These are phyloP conservation scores for Puccinia coronata DNA, from an alignment of 1,284 basidiomycete genomes.

Conservation along the genomic window DNA sequence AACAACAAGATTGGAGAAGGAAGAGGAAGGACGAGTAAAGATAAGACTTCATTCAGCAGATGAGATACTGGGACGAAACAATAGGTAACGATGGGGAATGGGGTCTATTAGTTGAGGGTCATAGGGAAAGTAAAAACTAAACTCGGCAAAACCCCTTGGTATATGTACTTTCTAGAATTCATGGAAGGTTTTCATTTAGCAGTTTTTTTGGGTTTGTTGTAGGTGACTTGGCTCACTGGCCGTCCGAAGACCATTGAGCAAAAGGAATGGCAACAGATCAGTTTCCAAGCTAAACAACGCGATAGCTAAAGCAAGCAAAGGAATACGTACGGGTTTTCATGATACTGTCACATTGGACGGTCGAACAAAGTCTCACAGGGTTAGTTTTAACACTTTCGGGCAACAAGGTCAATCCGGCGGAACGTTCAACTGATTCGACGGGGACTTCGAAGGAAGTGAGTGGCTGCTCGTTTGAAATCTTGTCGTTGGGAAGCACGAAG, in stretches of 20 bases:
- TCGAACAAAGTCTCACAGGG: conserved; percentile 78
- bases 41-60: not conserved
- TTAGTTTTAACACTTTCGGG: conserved; percentile 75
- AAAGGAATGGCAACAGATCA: not conserved
- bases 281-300: not conserved
- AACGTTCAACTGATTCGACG: conserved; percentile 89
- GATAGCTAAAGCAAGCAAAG: not conserved
- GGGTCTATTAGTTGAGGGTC: not conserved
- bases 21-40: not conserved
- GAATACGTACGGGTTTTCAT: conserved; percentile 28
- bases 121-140: not conserved
- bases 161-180: not conserved
- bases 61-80: not conserved
- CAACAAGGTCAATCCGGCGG: conserved; percentile 85
- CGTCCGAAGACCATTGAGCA: not conserved
- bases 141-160: not conserved
- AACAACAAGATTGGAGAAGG: not conserved
- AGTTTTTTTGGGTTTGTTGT: conserved; percentile 26
- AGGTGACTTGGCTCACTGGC: conserved; percentile 28
- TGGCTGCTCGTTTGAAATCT: conserved; percentile 79
- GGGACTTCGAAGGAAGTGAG: conserved; percentile 68
- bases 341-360: conserved; percentile 43
- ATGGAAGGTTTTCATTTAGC: not conserved
- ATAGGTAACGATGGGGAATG: not conserved
- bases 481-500: conserved; percentile 89